A percentile compares a stretch with the other conserved stretches of the same genome.
These are phyloP conservation scores for Marsdenia floribunda DNA, from an alignment of 257 asterid species.

Conservation along the genomic window DNA sequence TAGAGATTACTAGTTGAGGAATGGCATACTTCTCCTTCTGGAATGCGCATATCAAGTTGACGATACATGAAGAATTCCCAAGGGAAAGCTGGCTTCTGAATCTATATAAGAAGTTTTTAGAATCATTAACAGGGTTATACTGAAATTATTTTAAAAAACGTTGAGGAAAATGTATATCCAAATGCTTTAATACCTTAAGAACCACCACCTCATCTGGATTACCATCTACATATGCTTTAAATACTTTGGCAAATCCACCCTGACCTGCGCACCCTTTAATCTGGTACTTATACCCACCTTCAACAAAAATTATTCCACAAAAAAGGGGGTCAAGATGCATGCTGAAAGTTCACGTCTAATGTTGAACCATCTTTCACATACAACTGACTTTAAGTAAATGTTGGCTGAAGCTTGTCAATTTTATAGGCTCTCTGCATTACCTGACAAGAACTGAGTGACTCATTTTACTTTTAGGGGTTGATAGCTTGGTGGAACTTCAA, in stretches of 20 bases:
- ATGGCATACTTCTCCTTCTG: slow-evolving; percentile 57
- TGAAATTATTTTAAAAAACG: neutral
- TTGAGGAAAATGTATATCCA: neutral
- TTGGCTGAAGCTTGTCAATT: neutral
- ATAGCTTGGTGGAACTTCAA: neutral
- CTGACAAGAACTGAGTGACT: neutral
- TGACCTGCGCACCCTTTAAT: slow-evolving; percentile 98
- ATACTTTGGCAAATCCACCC: slow-evolving; percentile 98
- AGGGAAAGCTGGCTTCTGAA: slow-evolving; percentile 98
- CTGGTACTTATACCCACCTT: slow-evolving; percentile 87
- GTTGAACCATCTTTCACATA: neutral
- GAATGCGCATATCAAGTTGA: slow-evolving; percentile 77
- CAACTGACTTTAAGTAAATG: neutral
- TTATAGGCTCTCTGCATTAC: neutral
- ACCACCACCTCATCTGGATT: slow-evolving; percentile 80
- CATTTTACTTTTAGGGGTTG: neutral
- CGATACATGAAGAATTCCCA: slow-evolving; percentile 98
- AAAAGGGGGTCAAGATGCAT: neutral
- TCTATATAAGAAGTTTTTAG: slow-evolving; percentile 34
- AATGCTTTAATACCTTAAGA: slow-evolving; percentile 57
- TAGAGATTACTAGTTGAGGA: slow-evolving; percentile 13
- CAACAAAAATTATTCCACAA: slow-evolving; percentile 17
- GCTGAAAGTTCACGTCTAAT: neutral
- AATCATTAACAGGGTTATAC: slow-evolving; percentile 12
- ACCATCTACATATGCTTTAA: slow-evolving; percentile 65